Base-by-base conservation (phyloP, 176 grass and related monocot genomes). In the Musa beccarii region DNA sequence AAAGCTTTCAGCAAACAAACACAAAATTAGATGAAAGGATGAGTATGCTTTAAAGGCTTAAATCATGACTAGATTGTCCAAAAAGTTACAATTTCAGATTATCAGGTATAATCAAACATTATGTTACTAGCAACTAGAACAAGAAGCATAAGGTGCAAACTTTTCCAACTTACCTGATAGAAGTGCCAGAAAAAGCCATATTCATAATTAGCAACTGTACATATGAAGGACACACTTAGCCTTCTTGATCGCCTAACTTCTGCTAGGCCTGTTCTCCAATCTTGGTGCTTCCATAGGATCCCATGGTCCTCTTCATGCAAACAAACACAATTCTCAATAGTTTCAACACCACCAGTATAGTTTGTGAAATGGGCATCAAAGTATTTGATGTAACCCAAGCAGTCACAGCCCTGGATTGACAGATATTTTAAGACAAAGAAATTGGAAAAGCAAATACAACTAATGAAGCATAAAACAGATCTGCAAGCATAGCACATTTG, bases 111-210 rank as follows among this genome's bases (percentile, higher is more conserved):
- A 43, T 43, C 0, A 43, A 43, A 43, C 34, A 43, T 4, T 43
- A 43, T 43, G 34, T 43, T 43, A 43, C 34, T 43, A 43, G 34
- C 34, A 43, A 43, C 34, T 43, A 43, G 34, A 43, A 43, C 34
- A 43, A 43, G 34, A 43, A 43, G 34, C 34, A 43, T 43, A 43
- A 43, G 6, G 34, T 43, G 34, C 3, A 43, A 43, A 43, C 5
- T 43, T 43, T 43, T 43, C 34, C 34, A 43, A 43, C 34, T 43
- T 43, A 92, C 96, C 96, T 99, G 96, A 83, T 88, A 99, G 73
- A 99, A 99, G 73, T 99, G 96, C 96, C 96, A 99, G 83, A 89
- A 99, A 81, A 99, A 99, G 54, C 86, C 96, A 79, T 99, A 99
- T 79, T 99, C 96, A 70, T 99, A 99, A 80, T 99, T 99, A 76